Evolutionary conservation across 345 rosid species (phyloP), one percentile per base, ranked within the genome.

Genomic region (Aquilaria yunnanensis): DNA sequence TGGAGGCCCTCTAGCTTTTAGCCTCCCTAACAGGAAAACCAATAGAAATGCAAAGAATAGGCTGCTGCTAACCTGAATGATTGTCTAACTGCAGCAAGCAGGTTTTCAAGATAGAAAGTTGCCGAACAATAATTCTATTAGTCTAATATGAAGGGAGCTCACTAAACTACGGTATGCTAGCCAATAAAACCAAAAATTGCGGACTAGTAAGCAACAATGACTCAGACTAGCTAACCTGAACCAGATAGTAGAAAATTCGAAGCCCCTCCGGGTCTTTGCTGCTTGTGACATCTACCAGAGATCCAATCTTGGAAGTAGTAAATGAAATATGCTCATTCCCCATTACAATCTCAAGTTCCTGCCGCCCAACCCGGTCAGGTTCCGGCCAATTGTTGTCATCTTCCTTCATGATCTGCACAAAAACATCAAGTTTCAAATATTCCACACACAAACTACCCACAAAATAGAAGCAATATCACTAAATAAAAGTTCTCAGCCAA

Each of bases 241-340:
- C 96, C 74, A 94, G 96, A 71, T 91, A 94, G 74, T 94, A 94
- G 76, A 94, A 94, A 68, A 94, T 84, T 71, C 96, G 96, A 69
- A 94, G 97, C 58, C 99, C 99, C 65, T 94, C 99, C 41, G 97
- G 97, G 68, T 94, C 99, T 64, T 94, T 87, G 56, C 99, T 90
- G 58, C 92, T 80, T 78, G 88, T 88, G 64, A 88, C 96, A 68
- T 94, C 99, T 65, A 94, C 96, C 60, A 94, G 97, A 2, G 99
- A 94, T 23, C 99, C 99, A 71, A 94, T 94, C 82, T 94, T 94
- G 2, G 97, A 90, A 33, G 97, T 91, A 14, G 97, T 78, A 74
- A 94, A 94, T 57, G 93, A 94, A 62, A 94, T 94, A 60, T 94
- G 99, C 73, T 94, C 97, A 65, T 94, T 89, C 23, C 96, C 96